Conservation (phyloP, 1,139 yeast species). For the Lodderomyces parapsilosis region DNA sequence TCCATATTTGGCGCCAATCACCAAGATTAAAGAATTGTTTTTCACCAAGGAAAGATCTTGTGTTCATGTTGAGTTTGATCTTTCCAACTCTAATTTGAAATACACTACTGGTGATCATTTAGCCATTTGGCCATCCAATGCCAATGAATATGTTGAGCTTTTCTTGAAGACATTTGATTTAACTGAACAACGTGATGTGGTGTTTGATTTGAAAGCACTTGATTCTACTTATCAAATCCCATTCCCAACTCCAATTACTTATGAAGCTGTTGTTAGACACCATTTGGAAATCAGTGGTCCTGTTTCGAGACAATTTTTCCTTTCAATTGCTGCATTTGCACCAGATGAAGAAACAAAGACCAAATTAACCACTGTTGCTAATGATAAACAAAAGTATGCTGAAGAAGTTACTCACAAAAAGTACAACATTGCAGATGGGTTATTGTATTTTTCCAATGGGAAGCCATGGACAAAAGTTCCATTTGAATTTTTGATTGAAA, state of each 20-base stretch:
- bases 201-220: constrained; percentile 64
- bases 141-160: constrained; percentile 66
- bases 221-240: constrained; percentile 75
- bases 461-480: constrained; percentile 74
- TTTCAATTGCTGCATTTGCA: constrained; percentile 79
- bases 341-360: constrained; percentile 63
- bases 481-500: constrained; percentile 79
- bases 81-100: constrained; percentile 69
- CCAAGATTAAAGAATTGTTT: constrained; percentile 67
- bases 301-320: constrained; percentile 83
- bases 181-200: constrained; percentile 48
- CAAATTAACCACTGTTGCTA: constrained; percentile 54
- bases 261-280: constrained; percentile 81
- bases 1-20: constrained; percentile 78
- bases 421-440: constrained; percentile 75
- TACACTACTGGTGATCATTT: constrained; percentile 96
- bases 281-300: constrained; percentile 92
- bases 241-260: constrained; percentile 89
- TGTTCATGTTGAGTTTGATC: constrained; percentile 87
- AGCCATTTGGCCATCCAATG: constrained; percentile 92
- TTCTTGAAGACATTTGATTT: constrained; percentile 68
- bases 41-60: constrained; percentile 67
- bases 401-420: constrained; percentile 57
- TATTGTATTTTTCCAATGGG: constrained; percentile 61
- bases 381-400: constrained; percentile 69